These are phyloP conservation scores for Carpinus viminea DNA, from an alignment of 306 rosid species.

Conservation along the genomic window DNA sequence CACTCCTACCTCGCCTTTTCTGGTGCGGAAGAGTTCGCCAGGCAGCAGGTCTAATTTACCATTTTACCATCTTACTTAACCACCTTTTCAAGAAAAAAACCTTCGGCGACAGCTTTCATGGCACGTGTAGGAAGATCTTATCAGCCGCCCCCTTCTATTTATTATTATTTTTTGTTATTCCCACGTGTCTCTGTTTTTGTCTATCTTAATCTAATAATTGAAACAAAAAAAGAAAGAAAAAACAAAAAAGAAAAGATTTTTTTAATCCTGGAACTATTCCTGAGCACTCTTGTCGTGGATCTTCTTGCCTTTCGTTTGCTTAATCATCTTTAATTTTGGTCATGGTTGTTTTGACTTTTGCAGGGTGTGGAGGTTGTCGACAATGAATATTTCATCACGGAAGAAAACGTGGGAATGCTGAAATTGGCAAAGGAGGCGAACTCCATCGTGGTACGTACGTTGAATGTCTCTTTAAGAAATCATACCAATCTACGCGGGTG, in stretches of 20 bases:
- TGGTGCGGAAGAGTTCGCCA: conserved; percentile 88
- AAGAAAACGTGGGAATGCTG: conserved; percentile 82
- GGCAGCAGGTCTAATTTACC: conserved; percentile 50
- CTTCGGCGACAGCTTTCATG: not conserved
- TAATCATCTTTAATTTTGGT: not conserved
- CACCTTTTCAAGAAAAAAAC: too few relatives aligned
- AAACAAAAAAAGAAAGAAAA: too few relatives aligned
- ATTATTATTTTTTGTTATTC: not conserved
- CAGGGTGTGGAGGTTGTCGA: conserved; percentile 75
- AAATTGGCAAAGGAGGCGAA: conserved; percentile 91
- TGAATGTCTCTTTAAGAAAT: not conserved
- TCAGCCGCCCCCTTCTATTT: not conserved
- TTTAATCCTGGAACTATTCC: too few relatives aligned
- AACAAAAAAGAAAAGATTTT: too few relatives aligned
- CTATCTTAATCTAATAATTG: too few relatives aligned
- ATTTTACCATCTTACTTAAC: not conserved
- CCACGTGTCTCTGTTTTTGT: not conserved
- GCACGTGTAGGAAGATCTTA: conserved; percentile 5
- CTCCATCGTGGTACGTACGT: conserved; percentile 71
- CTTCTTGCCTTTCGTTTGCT: too few relatives aligned
- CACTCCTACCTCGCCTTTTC: conserved; percentile 90
- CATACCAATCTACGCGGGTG: not conserved
- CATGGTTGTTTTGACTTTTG: not conserved
- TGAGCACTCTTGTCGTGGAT: too few relatives aligned
- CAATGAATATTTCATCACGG: conserved; percentile 82